Evolutionary conservation across 148 eudicot genomes (phyloP), one percentile per base, ranked within the genome.

Genomic region (Gaultheria prostrata): DNA sequence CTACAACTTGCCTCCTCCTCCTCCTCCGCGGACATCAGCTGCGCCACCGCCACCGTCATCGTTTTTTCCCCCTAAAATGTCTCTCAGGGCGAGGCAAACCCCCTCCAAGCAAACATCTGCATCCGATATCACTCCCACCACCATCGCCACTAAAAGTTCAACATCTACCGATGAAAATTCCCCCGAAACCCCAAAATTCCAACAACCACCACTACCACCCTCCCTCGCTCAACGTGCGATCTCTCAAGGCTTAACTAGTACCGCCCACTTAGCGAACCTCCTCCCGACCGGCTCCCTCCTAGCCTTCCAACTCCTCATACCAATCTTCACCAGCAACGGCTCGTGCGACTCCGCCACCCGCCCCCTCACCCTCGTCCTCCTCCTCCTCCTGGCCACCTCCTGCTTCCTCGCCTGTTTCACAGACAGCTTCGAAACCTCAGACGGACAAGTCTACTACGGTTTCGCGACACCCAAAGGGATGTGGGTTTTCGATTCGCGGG

Each of bases 211-310:
- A 0, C 72, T 28, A 30, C 39, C 72, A 4, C 72, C 81, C 20
- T 71, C 87, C 26, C 18, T 83, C 50, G 1, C 85, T 0, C 87
- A 85, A 51, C 83, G 87, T 11, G 84, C 79, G 2, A 2, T 67
- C 72, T 67, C 72, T 4, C 72, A 28, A 67, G 18, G 35, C 13
- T 76, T 89, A 46, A 39, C 84, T 5, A 74, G 84, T 83, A 85
- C 89, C 3, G 87, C 87, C 70, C 79, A 86, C 71, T 83, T 90
- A n/a, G 86, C 90, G 6, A 90, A 86, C 78, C 90, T 88, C 75
- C 89, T 90, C 49, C 92, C 92, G 3, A 90, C 90, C 8, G 90
- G 92, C 12, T 84, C 90, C 46, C 85, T 90, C 13, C 75, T 90
- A 6, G 87, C 88, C 48, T 84, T 88, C 79, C 90, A 88, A 10